Conservation (phyloP, 768 basidiomycete genomes). For the Crucibulum laeve region DNA sequence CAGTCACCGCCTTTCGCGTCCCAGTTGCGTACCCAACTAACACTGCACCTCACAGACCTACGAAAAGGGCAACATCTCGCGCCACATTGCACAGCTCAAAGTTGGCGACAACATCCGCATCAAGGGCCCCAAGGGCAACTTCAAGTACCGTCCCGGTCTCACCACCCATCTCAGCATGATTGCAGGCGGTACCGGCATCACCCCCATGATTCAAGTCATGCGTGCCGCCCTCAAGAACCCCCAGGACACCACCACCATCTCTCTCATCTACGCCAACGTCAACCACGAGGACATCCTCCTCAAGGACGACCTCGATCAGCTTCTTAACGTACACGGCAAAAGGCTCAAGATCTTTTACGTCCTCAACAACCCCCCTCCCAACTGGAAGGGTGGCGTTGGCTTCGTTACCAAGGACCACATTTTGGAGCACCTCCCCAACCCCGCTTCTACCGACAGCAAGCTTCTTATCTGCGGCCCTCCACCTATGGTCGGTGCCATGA, state of each 20-base stretch:
- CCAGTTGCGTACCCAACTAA: constrained; percentile 3
- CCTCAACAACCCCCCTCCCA: constrained; percentile 88
- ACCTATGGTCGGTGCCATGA: constrained; percentile 52
- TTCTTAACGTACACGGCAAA: constrained; percentile 52
- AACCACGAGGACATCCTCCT: constrained; percentile 90
- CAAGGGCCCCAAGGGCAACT: constrained; percentile 96
- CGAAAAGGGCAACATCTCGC: constrained; percentile 96
- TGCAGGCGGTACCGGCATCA: constrained; percentile 97
- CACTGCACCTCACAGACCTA: constrained; percentile 62
- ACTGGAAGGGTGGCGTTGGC: constrained; percentile 87
- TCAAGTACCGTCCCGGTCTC: constrained; percentile 73
- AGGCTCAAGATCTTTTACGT: constrained; percentile 84
- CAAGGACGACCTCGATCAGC: constrained; percentile 79
- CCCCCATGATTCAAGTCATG: constrained; percentile 98
- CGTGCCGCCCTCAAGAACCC: constrained; percentile 89
- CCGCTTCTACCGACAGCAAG: constrained; percentile 62
- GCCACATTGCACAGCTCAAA: constrained; percentile 74
- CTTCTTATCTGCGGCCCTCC: constrained; percentile 81
- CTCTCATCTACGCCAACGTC: constrained; percentile 96
- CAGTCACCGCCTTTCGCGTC: constrained; percentile 8
- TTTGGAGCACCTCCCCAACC: constrained; percentile 69
- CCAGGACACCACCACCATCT: constrained; percentile 75
- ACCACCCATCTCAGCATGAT: constrained; percentile 91
- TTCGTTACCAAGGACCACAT: constrained; percentile 95
- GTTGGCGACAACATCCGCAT: constrained; percentile 85